Evolutionary conservation across 1,139 yeast genomes (phyloP).

Genomic region (Kluyveromyces marxianus): DNA sequence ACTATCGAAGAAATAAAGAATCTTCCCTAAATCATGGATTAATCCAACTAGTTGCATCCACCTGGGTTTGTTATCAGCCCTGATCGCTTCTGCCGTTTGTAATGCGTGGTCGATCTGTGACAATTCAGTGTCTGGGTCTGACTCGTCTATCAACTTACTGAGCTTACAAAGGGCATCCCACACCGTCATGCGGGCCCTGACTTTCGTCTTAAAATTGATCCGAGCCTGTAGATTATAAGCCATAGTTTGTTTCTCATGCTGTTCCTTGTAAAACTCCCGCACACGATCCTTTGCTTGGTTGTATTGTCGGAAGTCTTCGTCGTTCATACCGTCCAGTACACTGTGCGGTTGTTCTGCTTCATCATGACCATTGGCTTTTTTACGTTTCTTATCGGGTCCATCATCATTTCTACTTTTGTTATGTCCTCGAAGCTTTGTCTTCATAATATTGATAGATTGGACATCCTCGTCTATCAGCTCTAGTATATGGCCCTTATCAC

Average conservation of each 20-base stretch:
- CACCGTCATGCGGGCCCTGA: constrained; percentile 56
- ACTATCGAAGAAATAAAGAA: constrained; percentile 61
- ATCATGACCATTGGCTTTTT: not conserved
- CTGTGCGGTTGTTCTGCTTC: not conserved
- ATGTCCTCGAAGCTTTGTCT: constrained; percentile 23
- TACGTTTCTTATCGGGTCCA: not conserved
- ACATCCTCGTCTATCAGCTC: constrained; percentile 37
- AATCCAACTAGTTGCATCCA: constrained; percentile 74
- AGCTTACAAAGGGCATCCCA: constrained; percentile 66
- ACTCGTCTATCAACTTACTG: constrained; percentile 58
- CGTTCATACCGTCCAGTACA: constrained; percentile 20
- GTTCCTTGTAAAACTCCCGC: constrained; percentile 58
- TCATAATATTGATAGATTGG: constrained; percentile 34
- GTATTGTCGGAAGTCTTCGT: constrained; percentile 50
- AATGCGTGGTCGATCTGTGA: constrained; percentile 71
- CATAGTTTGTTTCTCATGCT: constrained; percentile 63
- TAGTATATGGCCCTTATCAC: constrained; percentile 24
- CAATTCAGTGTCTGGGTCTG: constrained; percentile 69
- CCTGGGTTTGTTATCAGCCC: constrained; percentile 59
- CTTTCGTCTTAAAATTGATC: constrained; percentile 59
- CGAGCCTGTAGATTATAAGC: constrained; percentile 67
- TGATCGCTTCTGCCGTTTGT: constrained; percentile 70
- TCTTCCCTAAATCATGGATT: constrained; percentile 64
- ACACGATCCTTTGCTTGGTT: constrained; percentile 66
- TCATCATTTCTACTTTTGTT: not conserved